These are phyloP conservation scores for Fusarium chaquense DNA, from an alignment of 2,329 filamentous ascomycete genomes.

Conservation along the genomic window DNA sequence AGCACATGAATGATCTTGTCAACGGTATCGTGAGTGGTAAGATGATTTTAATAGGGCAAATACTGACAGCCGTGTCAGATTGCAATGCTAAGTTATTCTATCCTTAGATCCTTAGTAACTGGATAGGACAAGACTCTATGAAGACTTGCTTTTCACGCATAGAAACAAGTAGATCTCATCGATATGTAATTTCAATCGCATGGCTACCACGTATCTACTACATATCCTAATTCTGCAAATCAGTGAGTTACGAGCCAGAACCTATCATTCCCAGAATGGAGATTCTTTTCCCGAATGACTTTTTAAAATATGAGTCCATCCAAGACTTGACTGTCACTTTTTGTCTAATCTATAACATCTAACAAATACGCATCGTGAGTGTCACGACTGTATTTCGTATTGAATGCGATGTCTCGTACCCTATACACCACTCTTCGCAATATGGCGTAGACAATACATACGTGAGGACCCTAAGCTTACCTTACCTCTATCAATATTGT, in stretches of 20 bases:
- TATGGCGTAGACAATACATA: conserved; percentile 12
- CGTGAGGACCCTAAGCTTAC: background rate
- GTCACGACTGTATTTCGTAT: background rate
- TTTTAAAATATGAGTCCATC: conserved; percentile 14
- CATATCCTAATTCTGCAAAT: no score
- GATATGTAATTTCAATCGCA: background rate
- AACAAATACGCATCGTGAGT: background rate
- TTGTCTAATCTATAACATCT: conserved; percentile 25
- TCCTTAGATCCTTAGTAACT: conserved; percentile 6
- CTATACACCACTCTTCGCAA: conserved; percentile 19
- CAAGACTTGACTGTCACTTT: conserved; percentile 10
- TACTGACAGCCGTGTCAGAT: background rate
- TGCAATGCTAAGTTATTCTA: conserved; percentile 9
- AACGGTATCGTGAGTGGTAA: background rate
- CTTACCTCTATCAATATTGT: background rate
- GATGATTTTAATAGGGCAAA: background rate
- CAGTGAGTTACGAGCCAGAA: no score
- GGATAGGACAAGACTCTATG: background rate
- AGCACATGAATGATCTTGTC: conserved; percentile 11
- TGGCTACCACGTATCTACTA: background rate
- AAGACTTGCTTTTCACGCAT: background rate
- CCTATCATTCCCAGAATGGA: background rate
- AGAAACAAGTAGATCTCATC: background rate
- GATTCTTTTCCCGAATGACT: conserved; percentile 6
- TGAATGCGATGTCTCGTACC: background rate